These are phyloP conservation scores for Arthrobotrys musiformis DNA, from an alignment of 2,329 filamentous ascomycete genomes.

Conservation along the genomic window DNA sequence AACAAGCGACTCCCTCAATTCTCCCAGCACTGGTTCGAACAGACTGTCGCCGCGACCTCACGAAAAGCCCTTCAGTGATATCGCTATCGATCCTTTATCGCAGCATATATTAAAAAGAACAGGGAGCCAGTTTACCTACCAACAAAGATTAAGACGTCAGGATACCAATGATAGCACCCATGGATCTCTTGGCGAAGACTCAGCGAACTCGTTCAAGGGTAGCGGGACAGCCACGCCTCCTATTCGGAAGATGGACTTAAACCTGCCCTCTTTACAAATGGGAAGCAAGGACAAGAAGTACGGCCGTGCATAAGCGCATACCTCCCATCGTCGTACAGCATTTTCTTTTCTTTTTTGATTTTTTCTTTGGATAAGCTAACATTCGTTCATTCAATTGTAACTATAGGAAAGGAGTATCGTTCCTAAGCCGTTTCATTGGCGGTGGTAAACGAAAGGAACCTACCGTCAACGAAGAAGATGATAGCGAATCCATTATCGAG, in stretches of 20 bases:
- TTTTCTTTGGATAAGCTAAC: constrained; percentile 20
- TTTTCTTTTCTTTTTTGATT: background rate
- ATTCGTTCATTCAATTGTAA: background rate
- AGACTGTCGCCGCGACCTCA: constrained; percentile 34
- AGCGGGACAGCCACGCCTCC: constrained; percentile 42
- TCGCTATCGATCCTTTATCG: constrained; percentile 49
- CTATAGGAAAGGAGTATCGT: constrained; percentile 84
- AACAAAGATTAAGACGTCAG: constrained; percentile 40
- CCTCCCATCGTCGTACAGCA: background rate
- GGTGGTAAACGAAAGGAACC: constrained; percentile 75
- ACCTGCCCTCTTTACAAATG: constrained; percentile 24
- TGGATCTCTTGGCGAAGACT: constrained; percentile 49
- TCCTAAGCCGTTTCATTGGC: constrained; percentile 85
- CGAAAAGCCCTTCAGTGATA: constrained; percentile 27
- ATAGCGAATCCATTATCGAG: constrained; percentile 75
- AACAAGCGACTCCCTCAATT: constrained; percentile 44
- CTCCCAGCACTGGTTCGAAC: constrained; percentile 20
- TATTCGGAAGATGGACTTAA: constrained; percentile 25
- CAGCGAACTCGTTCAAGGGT: constrained; percentile 32
- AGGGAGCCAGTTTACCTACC: constrained; percentile 29
- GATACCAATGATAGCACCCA: constrained; percentile 50
- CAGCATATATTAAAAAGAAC: constrained; percentile 44
- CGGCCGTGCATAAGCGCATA: background rate
- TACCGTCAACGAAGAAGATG: constrained; percentile 64
- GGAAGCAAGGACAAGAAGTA: constrained; percentile 47